Evolutionary conservation across 108 stramenopile species (phyloP).

Genomic region (Nitzschia putrida): DNA sequence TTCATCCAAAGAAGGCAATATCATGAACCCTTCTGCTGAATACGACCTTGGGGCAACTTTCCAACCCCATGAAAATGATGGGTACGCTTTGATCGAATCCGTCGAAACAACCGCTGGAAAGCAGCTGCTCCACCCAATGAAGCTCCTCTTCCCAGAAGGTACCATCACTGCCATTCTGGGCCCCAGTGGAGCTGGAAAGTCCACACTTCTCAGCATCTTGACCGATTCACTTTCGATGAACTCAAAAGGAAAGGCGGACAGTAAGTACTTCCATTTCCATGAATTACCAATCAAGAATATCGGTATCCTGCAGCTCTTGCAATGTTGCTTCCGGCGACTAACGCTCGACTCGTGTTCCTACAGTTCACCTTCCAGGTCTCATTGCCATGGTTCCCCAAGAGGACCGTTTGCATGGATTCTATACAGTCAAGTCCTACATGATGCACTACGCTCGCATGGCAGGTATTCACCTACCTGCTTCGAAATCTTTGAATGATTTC

Average conservation of each 20-base stretch:
- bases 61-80: slow-evolving; percentile 7
- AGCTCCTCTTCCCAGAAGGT: slow-evolving; percentile 47
- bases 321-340: too few species aligned
- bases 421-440: too few species aligned
- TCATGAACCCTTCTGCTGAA: too few species aligned
- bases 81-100: slow-evolving; percentile 20
- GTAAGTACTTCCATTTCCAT: too few species aligned
- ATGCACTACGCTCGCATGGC: slow-evolving; percentile 54
- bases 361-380: slow-evolving; percentile 52
- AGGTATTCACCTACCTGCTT: background rate
- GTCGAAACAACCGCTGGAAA: slow-evolving; percentile 20
- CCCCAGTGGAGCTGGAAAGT: slow-evolving; percentile 54
- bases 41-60: too few species aligned
- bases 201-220: slow-evolving; percentile 51
- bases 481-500: slow-evolving; percentile 19
- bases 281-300: too few species aligned
- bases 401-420: too few species aligned
- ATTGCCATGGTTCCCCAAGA: slow-evolving; percentile 51
- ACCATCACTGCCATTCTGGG: slow-evolving; percentile 61
- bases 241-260: slow-evolving; percentile 36
- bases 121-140: slow-evolving; percentile 42
- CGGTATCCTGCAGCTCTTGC: too few species aligned
- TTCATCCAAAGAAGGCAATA: too few species aligned
- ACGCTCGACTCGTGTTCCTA: too few species aligned
- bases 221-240: slow-evolving; percentile 42